Evolutionary conservation across 768 basidiomycete species (phyloP).

Genomic region (Dioszegia hungarica): DNA sequence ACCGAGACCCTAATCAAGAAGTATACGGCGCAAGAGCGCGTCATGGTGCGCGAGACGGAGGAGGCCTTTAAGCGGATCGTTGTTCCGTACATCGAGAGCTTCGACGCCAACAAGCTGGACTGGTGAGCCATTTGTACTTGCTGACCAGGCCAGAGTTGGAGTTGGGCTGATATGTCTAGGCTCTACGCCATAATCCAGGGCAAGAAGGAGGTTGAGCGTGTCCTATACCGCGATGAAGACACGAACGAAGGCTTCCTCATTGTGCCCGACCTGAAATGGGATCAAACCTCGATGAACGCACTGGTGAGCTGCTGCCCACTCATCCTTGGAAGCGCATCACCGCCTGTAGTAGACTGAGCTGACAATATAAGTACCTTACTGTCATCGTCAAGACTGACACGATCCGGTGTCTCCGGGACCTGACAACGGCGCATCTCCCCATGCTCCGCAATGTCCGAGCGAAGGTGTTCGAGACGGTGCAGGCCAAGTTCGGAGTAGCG

Average conservation of each 20-base stretch:
- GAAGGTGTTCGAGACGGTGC: constrained; percentile 57
- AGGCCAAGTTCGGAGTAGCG: constrained; percentile 63
- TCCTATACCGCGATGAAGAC: constrained; percentile 60
- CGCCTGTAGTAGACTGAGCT: not conserved
- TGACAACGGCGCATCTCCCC: constrained; percentile 60
- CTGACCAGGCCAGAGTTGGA: not conserved
- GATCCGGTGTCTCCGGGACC: constrained; percentile 71
- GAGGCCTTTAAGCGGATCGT: constrained; percentile 67
- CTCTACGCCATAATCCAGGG: constrained; percentile 78
- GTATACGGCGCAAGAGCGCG: constrained; percentile 69
- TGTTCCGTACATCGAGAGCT: constrained; percentile 69
- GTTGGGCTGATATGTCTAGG: constrained; percentile 53
- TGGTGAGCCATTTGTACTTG: constrained; percentile 65
- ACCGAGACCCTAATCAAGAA: constrained; percentile 86
- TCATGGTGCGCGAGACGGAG: constrained; percentile 79
- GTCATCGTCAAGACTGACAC: constrained; percentile 63
- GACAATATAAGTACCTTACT: constrained; percentile 61
- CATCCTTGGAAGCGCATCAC: not conserved
- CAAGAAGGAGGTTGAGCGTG: constrained; percentile 64
- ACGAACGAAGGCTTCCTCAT: constrained; percentile 64
- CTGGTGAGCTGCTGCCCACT: constrained; percentile 50
- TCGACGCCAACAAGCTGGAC: constrained; percentile 70
- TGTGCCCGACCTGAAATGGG: constrained; percentile 97
- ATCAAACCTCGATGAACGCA: constrained; percentile 64
- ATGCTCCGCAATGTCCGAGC: constrained; percentile 64